Evolutionary conservation across 2,329 filamentous ascomycete genomes (phyloP).

Genomic region (Paecilomyces variotii): DNA sequence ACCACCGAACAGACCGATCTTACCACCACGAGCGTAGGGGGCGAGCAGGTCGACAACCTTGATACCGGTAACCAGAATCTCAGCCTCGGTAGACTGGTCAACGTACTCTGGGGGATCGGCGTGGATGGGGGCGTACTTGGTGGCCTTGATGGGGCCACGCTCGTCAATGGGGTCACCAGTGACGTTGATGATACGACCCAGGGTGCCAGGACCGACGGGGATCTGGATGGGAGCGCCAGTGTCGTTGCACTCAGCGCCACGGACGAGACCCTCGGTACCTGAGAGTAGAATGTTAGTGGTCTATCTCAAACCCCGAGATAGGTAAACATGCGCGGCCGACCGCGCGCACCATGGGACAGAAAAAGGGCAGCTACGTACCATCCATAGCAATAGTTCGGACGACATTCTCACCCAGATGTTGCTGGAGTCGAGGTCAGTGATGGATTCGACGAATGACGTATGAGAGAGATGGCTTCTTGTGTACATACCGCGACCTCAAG

Average conservation of each 20-base stretch:
- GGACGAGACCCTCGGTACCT: slow-evolving; percentile 99
- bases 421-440: slow-evolving; percentile 45
- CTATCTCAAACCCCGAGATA: slow-evolving; percentile 4
- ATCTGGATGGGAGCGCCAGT: slow-evolving; percentile 94
- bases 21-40: slow-evolving; percentile 99
- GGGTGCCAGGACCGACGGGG: slow-evolving; percentile 84
- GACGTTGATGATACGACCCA: slow-evolving; percentile 99
- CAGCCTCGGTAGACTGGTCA: slow-evolving; percentile 92
- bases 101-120: slow-evolving; percentile 84
- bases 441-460: background rate
- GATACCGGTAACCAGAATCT: slow-evolving; percentile 98
- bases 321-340: background rate
- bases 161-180: slow-evolving; percentile 99
- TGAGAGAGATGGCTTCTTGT: background rate
- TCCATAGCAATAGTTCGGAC: slow-evolving; percentile 99
- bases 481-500: slow-evolving; percentile 87
- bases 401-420: slow-evolving; percentile 99
- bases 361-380: slow-evolving; percentile 53
- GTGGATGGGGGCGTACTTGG: slow-evolving; percentile 86
- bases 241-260: slow-evolving; percentile 76
- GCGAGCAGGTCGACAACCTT: slow-evolving; percentile 99
- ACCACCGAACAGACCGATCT: slow-evolving; percentile 99
- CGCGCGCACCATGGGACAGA: slow-evolving; percentile 1
- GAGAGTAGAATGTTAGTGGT: slow-evolving; percentile 12
- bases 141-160: slow-evolving; percentile 93